Evolutionary conservation across 352 stramenopile genomes (phyloP).

Genomic region (Pythium rishiriense): DNA sequence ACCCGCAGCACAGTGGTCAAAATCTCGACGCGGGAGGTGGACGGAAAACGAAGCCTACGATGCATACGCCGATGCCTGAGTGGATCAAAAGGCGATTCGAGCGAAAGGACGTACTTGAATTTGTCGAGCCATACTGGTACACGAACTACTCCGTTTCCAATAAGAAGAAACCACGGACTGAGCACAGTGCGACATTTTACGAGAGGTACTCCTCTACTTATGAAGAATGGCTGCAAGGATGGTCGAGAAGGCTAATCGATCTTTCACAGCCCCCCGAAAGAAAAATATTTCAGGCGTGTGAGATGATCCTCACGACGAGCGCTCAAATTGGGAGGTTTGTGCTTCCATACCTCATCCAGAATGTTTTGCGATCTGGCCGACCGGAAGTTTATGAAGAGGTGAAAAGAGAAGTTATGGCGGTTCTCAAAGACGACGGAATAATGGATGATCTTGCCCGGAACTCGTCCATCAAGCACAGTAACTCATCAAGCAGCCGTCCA

Average conservation of each 20-base stretch:
- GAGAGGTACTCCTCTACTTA: slow-evolving; percentile 75
- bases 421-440: slow-evolving; percentile 72
- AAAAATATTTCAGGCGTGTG: slow-evolving; percentile 82
- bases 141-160: slow-evolving; percentile 68
- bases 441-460: slow-evolving; percentile 32
- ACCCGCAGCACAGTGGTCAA: slow-evolving; percentile 75
- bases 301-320: slow-evolving; percentile 58
- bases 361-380: slow-evolving; percentile 71
- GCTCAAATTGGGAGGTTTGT: slow-evolving; percentile 79
- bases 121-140: slow-evolving; percentile 89
- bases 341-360: slow-evolving; percentile 85
- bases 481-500: not conserved
- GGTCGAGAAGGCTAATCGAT: slow-evolving; percentile 74
- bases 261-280: slow-evolving; percentile 78
- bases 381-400: slow-evolving; percentile 67
- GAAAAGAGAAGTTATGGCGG: slow-evolving; percentile 79
- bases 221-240: slow-evolving; percentile 81
- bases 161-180: slow-evolving; percentile 24
- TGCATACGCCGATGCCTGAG: slow-evolving; percentile 54
- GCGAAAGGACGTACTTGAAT: slow-evolving; percentile 81
- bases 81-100: slow-evolving; percentile 87
- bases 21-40: slow-evolving; percentile 22
- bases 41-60: slow-evolving; percentile 3
- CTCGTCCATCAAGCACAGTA: not conserved
- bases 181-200: slow-evolving; percentile 56